Conservation (phyloP, 2,329 filamentous ascomycete genomes). For the Sporothrix globosa region DNA sequence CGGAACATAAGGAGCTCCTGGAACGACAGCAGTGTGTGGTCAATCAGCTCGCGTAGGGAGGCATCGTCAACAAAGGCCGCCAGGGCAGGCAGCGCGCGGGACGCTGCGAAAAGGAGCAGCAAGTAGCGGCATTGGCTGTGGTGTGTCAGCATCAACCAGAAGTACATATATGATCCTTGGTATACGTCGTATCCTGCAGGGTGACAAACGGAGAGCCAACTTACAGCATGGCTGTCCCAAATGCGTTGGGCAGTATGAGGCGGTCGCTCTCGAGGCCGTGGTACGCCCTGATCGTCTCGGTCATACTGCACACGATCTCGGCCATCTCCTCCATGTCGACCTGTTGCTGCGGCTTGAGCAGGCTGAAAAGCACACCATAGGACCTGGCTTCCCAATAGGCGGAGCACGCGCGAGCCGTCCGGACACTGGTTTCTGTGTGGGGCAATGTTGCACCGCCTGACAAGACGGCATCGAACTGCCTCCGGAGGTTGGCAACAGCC, state of each 20-base stretch:
- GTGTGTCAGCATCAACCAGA: neutral
- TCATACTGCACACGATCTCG: constrained; percentile 28
- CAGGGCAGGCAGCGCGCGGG: constrained; percentile 24
- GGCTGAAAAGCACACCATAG: constrained; percentile 21
- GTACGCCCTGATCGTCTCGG: constrained; percentile 33
- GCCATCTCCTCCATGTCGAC: constrained; percentile 16
- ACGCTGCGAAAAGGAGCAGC: constrained; percentile 34
- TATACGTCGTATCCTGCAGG: too few species aligned
- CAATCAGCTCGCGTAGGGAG: constrained; percentile 30
- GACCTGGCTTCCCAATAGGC: constrained; percentile 34
- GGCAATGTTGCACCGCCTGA: constrained; percentile 1
- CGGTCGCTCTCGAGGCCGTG: constrained; percentile 28
- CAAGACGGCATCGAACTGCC: constrained; percentile 24
- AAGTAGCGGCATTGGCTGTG: constrained; percentile 37
- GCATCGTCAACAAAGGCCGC: constrained; percentile 20
- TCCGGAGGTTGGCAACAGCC: constrained; percentile 24
- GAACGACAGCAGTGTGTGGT: constrained; percentile 26
- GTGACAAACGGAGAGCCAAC: neutral
- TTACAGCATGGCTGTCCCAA: constrained; percentile 33
- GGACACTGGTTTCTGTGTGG: constrained; percentile 7
- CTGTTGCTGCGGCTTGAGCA: constrained; percentile 21
- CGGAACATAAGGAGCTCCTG: constrained; percentile 25
- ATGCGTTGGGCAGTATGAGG: constrained; percentile 34
- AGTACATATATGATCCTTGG: too few species aligned
- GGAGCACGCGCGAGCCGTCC: constrained; percentile 29